Percentiles rank a stretch among this genome's conserved stretches.
phyloP scores from a whole-genome alignment of 2,329 filamentous ascomycete species.

The Rosellinia necatrix region DNA sequence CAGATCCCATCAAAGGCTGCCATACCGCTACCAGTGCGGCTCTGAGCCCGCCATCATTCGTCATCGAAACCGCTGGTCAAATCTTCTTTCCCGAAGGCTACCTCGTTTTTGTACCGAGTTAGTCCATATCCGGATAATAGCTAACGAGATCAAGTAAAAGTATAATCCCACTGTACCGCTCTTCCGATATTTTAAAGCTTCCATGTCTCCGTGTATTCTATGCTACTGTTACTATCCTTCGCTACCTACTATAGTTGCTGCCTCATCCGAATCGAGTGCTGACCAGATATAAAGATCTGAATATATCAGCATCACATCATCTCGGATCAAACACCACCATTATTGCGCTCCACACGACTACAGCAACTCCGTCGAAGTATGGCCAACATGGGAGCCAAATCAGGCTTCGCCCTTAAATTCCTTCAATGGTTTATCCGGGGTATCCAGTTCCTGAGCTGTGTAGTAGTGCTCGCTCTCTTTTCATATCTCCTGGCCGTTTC shows the following conservation, averaged over 20 bases:
- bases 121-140: too few relatives aligned
- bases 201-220: neutral
- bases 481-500: constrained; percentile 83
- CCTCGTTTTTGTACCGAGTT: too few relatives aligned
- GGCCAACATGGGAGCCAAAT: constrained; percentile 59
- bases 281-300: too few relatives aligned
- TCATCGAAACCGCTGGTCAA: constrained; percentile 18
- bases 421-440: constrained; percentile 73
- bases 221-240: too few relatives aligned
- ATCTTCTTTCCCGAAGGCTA: constrained; percentile 2
- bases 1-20: constrained; percentile 10
- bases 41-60: constrained; percentile 19
- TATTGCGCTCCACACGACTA: constrained; percentile 16
- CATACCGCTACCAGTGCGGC: constrained; percentile 17
- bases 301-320: neutral
- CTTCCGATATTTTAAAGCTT: constrained; percentile 7
- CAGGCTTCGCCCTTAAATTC: constrained; percentile 68
- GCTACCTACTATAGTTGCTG: neutral
- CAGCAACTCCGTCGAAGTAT: constrained; percentile 15
- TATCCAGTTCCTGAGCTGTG: constrained; percentile 73
- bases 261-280: too few relatives aligned
- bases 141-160: constrained; percentile 6
- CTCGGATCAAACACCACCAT: neutral
- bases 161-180: constrained; percentile 9
- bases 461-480: constrained; percentile 77